A percentile compares a stretch with the other conserved stretches of the same genome.
phyloP scores from a whole-genome alignment of 306 rosid genomes.

The Trichosanthes cucumerina region DNA sequence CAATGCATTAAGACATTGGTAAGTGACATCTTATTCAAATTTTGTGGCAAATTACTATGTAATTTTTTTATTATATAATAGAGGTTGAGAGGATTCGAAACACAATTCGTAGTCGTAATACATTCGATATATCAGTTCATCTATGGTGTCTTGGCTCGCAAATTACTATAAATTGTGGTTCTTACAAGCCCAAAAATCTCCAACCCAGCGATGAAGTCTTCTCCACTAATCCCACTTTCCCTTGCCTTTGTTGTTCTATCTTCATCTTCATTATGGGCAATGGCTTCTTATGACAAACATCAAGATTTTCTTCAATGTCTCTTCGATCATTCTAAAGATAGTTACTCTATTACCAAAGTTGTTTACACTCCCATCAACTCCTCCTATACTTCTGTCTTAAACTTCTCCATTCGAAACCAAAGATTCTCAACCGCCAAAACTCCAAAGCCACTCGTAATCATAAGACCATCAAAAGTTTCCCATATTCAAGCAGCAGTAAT shows the following conservation, averaged over 20 bases:
- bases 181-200: background rate
- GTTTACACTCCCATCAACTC: background rate
- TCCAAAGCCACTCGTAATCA: background rate
- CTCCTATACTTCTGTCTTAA: background rate
- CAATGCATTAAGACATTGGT: too few relatives aligned
- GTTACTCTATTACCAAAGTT: background rate
- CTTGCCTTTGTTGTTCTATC: background rate
- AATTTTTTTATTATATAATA: too few relatives aligned
- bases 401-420: background rate
- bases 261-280: background rate
- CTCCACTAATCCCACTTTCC: background rate
- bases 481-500: background rate
- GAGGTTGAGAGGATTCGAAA: too few relatives aligned
- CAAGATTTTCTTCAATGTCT: background rate
- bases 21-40: too few relatives aligned
- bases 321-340: background rate
- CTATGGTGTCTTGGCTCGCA: too few relatives aligned
- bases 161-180: background rate
- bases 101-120: too few relatives aligned
- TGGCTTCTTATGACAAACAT: background rate
- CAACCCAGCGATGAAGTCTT: background rate
- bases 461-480: background rate
- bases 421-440: background rate
- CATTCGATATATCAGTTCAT: too few relatives aligned
- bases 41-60: too few relatives aligned